A percentile compares a stretch with the other conserved stretches of the same genome.
phyloP scores from a whole-genome alignment of 1,284 basidiomycete genomes.

The Trametes sp. region DNA sequence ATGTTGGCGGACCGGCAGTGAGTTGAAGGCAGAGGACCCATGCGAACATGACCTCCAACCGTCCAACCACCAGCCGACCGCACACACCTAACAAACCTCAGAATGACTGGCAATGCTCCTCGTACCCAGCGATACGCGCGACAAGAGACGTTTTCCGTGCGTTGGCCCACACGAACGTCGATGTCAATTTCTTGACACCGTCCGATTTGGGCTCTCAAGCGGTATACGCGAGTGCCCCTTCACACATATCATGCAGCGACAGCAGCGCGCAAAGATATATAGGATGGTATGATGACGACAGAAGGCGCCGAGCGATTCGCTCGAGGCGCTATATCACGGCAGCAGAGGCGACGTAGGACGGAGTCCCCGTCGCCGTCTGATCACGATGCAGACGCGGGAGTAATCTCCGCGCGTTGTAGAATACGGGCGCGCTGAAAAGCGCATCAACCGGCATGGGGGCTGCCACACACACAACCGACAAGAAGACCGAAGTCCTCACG shows the following conservation, averaged over 20 bases:
- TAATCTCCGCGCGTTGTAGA: neutral
- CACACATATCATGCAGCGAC: neutral
- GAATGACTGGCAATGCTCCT: neutral
- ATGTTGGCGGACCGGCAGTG: neutral
- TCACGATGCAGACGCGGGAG: neutral
- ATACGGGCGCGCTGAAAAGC: neutral
- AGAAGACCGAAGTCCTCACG: neutral
- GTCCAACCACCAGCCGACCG: neutral
- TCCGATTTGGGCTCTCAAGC: neutral
- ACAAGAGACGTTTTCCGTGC: neutral
- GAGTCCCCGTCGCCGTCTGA: too few species aligned
- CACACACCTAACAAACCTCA: neutral
- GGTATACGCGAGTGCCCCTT: neutral
- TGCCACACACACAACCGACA: neutral
- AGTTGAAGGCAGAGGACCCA: neutral
- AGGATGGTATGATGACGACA: too few species aligned
- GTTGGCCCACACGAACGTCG: neutral
- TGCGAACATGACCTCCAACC: neutral
- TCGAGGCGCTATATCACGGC: too few species aligned
- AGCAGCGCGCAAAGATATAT: neutral
- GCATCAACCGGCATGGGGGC: neutral
- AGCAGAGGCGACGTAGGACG: too few species aligned
- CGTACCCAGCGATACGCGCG: neutral
- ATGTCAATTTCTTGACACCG: neutral
- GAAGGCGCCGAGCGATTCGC: too few species aligned